Percentiles rank a stretch among this genome's conserved stretches.
Conservation (phyloP, 148 eudicot genomes). For the Persicaria maculosa region DNA sequence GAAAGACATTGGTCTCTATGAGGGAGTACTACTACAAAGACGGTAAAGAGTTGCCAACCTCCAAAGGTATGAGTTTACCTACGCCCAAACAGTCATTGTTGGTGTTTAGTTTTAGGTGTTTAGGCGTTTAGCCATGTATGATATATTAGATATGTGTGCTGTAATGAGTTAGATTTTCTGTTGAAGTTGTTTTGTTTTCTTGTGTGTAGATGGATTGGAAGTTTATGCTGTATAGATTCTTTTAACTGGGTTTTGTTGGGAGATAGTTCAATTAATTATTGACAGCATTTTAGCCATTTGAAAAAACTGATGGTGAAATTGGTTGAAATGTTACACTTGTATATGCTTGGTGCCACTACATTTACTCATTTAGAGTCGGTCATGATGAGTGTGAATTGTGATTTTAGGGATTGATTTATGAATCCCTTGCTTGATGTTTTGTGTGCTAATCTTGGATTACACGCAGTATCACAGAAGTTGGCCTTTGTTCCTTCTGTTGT, state of each 20-base stretch:
- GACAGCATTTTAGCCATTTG: not conserved
- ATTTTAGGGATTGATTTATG: not conserved
- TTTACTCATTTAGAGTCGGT: not conserved
- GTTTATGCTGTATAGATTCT: not conserved
- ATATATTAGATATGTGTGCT: not conserved
- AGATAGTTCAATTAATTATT: not conserved
- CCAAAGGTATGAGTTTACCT: slow-evolving; percentile 53
- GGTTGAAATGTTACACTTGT: not conserved
- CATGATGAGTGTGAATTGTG: not conserved
- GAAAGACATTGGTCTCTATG: slow-evolving; percentile 78
- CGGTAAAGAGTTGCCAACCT: slow-evolving; percentile 73
- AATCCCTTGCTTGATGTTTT: not conserved
- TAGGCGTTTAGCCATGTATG: not conserved
- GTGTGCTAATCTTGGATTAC: not conserved
- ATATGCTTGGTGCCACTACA: not conserved
- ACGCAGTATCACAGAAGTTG: not conserved
- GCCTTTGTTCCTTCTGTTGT: not conserved
- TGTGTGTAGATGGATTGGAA: not conserved
- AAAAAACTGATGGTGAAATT: not conserved
- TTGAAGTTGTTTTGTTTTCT: not conserved
- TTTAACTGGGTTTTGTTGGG: no score
- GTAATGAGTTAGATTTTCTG: not conserved
- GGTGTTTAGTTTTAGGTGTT: not conserved
- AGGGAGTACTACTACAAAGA: slow-evolving; percentile 82
- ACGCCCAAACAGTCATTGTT: not conserved